These are phyloP conservation scores for Triticum dicoccoides DNA, from an alignment of 176 grass and related monocot species.

Conservation along the genomic window DNA sequence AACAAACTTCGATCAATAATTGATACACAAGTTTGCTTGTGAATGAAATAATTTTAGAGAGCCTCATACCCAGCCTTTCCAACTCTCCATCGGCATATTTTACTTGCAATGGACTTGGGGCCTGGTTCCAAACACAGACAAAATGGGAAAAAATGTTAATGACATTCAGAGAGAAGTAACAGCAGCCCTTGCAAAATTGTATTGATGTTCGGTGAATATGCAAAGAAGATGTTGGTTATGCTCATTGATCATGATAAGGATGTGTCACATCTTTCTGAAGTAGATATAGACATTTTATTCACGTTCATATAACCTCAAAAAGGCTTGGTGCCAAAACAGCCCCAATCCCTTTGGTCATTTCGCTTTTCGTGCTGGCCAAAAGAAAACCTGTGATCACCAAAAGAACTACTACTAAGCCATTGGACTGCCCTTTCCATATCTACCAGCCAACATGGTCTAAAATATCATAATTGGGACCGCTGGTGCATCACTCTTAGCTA, in stretches of 20 bases:
- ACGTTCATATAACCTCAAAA: no score
- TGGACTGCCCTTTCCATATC: no score
- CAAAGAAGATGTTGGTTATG: not conserved
- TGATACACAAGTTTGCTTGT: constrained; percentile 10
- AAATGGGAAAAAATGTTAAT: not conserved
- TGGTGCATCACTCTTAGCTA: not conserved
- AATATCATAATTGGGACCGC: not conserved
- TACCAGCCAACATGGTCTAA: not conserved
- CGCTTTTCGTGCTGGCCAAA: no score
- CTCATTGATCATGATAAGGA: no score
- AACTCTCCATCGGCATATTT: constrained; percentile 98
- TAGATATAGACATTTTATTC: no score
- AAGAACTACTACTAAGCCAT: not conserved
- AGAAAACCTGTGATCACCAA: not conserved
- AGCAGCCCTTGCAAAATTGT: not conserved
- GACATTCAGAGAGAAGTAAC: constrained; percentile 2
- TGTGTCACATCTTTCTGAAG: no score
- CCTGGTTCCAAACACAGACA: constrained; percentile 42
- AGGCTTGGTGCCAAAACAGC: no score
- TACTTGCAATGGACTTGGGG: constrained; percentile 96
- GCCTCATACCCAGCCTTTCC: constrained; percentile 84
- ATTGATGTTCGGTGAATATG: not conserved
- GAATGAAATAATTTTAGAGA: constrained; percentile 19
- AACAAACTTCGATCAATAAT: not conserved
- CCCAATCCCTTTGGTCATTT: no score